phyloP scores from a whole-genome alignment of 2,329 filamentous ascomycete genomes.

The Sporothrix curviconia region DNA sequence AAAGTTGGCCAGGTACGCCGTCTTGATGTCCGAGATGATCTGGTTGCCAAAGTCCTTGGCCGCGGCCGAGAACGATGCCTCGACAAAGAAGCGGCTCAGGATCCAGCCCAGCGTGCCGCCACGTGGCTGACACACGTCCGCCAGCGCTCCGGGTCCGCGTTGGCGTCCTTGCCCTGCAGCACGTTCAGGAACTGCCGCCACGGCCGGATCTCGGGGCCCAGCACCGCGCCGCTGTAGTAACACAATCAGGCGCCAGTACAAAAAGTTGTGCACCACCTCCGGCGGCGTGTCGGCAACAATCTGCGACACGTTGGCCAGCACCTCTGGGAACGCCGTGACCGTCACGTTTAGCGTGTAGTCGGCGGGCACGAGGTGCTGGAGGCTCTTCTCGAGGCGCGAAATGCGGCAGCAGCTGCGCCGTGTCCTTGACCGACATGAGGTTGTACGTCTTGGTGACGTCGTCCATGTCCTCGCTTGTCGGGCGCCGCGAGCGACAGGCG shows the following conservation, averaged over 20 bases:
- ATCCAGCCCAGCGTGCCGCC: slow-evolving; percentile 55
- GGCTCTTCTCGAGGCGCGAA: slow-evolving; percentile 46
- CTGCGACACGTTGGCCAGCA: slow-evolving; percentile 50
- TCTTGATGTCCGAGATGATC: slow-evolving; percentile 65
- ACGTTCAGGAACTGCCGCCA: slow-evolving; percentile 54
- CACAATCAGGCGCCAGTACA: slow-evolving; percentile 58
- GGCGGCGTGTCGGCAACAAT: slow-evolving; percentile 48
- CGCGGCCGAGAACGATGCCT: slow-evolving; percentile 59
- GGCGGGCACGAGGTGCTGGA: slow-evolving; percentile 45
- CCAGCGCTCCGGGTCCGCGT: slow-evolving; percentile 59
- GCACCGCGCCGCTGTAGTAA: slow-evolving; percentile 45
- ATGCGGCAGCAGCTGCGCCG: slow-evolving; percentile 47
- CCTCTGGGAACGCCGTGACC: slow-evolving; percentile 54
- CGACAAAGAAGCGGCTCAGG: slow-evolving; percentile 63
- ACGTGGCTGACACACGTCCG: slow-evolving; percentile 51
- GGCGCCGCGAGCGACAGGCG: slow-evolving; percentile 10
- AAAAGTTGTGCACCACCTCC: slow-evolving; percentile 54
- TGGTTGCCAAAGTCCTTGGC: slow-evolving; percentile 61
- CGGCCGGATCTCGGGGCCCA: slow-evolving; percentile 54
- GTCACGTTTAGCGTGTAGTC: slow-evolving; percentile 45
- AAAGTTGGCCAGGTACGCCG: slow-evolving; percentile 56
- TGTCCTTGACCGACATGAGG: slow-evolving; percentile 51
- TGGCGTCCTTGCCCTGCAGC: slow-evolving; percentile 52
- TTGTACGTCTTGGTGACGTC: slow-evolving; percentile 53
- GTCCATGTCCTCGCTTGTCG: slow-evolving; percentile 16